Evolutionary conservation across 2,329 filamentous ascomycete genomes (phyloP).

Genomic region (Lachnellula occidentalis): DNA sequence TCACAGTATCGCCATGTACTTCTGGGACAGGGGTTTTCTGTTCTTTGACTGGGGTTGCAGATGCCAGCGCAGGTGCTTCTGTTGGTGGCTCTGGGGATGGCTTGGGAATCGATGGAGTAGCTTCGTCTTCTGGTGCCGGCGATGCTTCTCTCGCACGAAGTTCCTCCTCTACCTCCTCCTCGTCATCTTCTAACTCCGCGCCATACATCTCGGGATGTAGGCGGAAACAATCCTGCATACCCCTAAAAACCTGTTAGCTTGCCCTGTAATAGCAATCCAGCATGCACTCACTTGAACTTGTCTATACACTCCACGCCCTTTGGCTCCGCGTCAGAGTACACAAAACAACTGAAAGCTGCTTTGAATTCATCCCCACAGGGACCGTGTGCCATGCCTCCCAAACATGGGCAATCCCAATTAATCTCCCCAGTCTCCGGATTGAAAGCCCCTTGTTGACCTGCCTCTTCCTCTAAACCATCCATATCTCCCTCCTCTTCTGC

Average conservation of each 20-base stretch:
- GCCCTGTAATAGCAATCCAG: neutral
- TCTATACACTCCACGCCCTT: slow-evolving; percentile 98
- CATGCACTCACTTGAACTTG: slow-evolving; percentile 77
- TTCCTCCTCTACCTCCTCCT: slow-evolving; percentile 45
- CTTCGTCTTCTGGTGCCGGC: slow-evolving; percentile 5
- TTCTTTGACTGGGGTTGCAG: neutral
- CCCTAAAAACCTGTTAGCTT: slow-evolving; percentile 47
- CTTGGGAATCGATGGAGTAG: slow-evolving; percentile 2
- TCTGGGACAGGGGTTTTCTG: slow-evolving; percentile 13
- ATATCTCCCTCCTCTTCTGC: slow-evolving; percentile 34
- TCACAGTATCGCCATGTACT: slow-evolving; percentile 26
- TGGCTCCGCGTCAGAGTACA: slow-evolving; percentile 88
- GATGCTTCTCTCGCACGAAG: slow-evolving; percentile 22
- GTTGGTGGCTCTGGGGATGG: neutral
- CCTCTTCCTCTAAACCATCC: slow-evolving; percentile 70
- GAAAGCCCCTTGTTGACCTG: slow-evolving; percentile 83
- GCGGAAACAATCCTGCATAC: slow-evolving; percentile 97
- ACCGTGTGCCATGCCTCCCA: slow-evolving; percentile 94
- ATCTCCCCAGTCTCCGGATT: slow-evolving; percentile 99
- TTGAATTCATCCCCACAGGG: slow-evolving; percentile 96
- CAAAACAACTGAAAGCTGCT: slow-evolving; percentile 95
- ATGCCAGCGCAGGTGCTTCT: neutral
- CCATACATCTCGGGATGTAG: slow-evolving; percentile 90
- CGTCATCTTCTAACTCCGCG: slow-evolving; percentile 76
- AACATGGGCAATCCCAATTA: slow-evolving; percentile 98